Conservation (phyloP, 495 filamentous ascomycete genomes). For the Neurospora sp. region DNA sequence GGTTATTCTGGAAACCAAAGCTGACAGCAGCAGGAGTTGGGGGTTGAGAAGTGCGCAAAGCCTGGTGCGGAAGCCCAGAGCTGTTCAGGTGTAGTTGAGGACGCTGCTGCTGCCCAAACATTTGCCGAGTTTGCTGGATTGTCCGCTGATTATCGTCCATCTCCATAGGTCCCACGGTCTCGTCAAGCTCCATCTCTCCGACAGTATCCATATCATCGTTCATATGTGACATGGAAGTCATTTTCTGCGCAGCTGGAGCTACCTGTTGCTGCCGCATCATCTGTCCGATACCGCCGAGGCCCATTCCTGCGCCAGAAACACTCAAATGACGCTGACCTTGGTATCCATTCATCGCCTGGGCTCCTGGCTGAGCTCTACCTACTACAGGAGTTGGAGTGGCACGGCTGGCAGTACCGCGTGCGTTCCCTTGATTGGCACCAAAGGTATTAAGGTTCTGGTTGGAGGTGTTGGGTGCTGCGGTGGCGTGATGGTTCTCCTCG, state of each 20-base stretch:
- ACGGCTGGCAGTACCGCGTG: conserved; percentile 14
- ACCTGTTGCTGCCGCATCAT: conserved; percentile 37
- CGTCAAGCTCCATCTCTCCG: conserved; percentile 96
- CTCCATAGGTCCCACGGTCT: conserved; percentile 56
- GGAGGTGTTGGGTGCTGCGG: conserved; percentile 18
- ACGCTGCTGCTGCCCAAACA: conserved; percentile 67
- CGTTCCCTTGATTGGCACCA: conserved; percentile 8
- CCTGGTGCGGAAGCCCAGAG: conserved; percentile 59
- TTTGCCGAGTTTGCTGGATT: conserved; percentile 46
- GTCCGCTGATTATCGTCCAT: conserved; percentile 50
- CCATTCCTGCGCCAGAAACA: conserved; percentile 18
- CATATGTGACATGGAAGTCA: conserved; percentile 27
- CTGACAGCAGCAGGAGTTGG: conserved; percentile 68
- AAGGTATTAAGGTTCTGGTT: conserved; percentile 16
- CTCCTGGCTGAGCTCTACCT: conserved; percentile 11
- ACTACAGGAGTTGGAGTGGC: conserved; percentile 15
- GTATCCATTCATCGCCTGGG: conserved; percentile 26
- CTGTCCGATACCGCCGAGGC: conserved; percentile 31
- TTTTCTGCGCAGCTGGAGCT: conserved; percentile 18
- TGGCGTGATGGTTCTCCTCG: conserved; percentile 73
- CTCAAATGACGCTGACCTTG: conserved; percentile 28
- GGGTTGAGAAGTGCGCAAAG: conserved; percentile 75
- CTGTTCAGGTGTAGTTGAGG: conserved; percentile 64
- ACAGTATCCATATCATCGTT: conserved; percentile 74
- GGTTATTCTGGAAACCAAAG: conserved; percentile 80